Evolutionary conservation across 23 red algal genomes (phyloP), one percentile per base, ranked within the genome.

Genomic region (Gracilariopsis chorda): DNA sequence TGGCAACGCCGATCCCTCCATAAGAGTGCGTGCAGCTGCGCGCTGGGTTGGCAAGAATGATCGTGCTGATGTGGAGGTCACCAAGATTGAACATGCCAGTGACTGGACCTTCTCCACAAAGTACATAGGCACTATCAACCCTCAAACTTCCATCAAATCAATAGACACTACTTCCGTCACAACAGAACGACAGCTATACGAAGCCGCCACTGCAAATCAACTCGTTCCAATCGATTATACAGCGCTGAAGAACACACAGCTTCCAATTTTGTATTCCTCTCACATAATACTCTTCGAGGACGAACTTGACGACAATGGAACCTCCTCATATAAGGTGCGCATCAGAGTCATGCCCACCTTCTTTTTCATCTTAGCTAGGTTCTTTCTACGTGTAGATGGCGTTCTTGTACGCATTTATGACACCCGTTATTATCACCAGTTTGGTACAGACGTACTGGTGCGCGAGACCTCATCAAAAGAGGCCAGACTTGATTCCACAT

Each of bases 251-350:
- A 65, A 90, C 33, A 93, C 82, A 6, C 75, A 95, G 20, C 55
- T 98, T 40, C 92, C 96, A 10, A 81, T 95, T 30, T 69, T 91
- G 33, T 87, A 80, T 46, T 95, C 77, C 35, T 78, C 82, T 16
- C 86, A 98, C 59, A 58, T 94, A 24, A 71, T 92, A 44, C 61
- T 98, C 36, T 98, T 89, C 40, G 96, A 98, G 64, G 96, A 98
- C 65, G 96, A 98, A 63, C 23, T 98, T 16, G 96, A 98, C 83
- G 96, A 98, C 58, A 91, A 98, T 64, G 96, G 96, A 42, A 65
- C 88, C 37, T 78, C 92, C 17, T 62, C 81, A 7, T 84, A 87
- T 51, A 92, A 78, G 20, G 96, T 98, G 23, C 92, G 88, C 37
- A 85, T 95, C 46, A 73, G 96, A 34, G 92, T 98, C 24, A 93